A percentile compares a stretch with the other conserved stretches of the same genome.
Conservation (phyloP, 1,284 basidiomycete species). For the Schizophyllum commune region DNA sequence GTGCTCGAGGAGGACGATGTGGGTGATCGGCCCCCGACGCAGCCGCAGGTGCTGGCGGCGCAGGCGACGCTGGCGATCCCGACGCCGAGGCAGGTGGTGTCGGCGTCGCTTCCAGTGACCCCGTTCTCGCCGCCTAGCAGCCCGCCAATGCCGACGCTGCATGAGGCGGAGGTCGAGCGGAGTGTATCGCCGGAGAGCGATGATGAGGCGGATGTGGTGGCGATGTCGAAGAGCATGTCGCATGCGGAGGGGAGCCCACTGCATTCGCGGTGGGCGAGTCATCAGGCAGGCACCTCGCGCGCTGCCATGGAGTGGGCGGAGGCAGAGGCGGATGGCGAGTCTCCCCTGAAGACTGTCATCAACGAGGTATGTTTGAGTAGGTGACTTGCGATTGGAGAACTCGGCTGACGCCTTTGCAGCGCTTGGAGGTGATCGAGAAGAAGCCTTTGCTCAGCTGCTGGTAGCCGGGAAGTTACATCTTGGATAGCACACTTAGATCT, state of each 20-base stretch:
- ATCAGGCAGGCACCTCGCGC: slow-evolving; percentile 8
- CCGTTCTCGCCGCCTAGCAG: slow-evolving; percentile 43
- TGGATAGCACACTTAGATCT: neutral
- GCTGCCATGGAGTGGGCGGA: slow-evolving; percentile 17
- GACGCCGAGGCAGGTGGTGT: neutral
- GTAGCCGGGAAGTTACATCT: slow-evolving; percentile 24
- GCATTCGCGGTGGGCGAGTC: slow-evolving; percentile 40
- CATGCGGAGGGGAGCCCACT: slow-evolving; percentile 46
- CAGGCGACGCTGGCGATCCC: neutral
- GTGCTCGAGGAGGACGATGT: slow-evolving; percentile 49
- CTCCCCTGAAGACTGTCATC: slow-evolving; percentile 55
- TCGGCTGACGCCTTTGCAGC: slow-evolving; percentile 31
- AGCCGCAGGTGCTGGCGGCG: slow-evolving; percentile 3
- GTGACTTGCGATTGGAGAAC: neutral
- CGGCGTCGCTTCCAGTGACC: slow-evolving; percentile 21
- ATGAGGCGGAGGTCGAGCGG: slow-evolving; percentile 30
- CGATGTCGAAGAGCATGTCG: slow-evolving; percentile 68
- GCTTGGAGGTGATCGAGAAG: slow-evolving; percentile 61
- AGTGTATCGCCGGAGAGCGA: slow-evolving; percentile 33
- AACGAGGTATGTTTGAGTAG: slow-evolving; percentile 50
- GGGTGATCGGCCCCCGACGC: slow-evolving; percentile 36
- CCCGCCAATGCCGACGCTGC: slow-evolving; percentile 43
- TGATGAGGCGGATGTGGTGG: slow-evolving; percentile 65
- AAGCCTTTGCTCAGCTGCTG: slow-evolving; percentile 67
- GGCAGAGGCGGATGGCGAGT: slow-evolving; percentile 54